phyloP scores from a whole-genome alignment of 441 rosid species.

The Pelargonium hybrid region DNA sequence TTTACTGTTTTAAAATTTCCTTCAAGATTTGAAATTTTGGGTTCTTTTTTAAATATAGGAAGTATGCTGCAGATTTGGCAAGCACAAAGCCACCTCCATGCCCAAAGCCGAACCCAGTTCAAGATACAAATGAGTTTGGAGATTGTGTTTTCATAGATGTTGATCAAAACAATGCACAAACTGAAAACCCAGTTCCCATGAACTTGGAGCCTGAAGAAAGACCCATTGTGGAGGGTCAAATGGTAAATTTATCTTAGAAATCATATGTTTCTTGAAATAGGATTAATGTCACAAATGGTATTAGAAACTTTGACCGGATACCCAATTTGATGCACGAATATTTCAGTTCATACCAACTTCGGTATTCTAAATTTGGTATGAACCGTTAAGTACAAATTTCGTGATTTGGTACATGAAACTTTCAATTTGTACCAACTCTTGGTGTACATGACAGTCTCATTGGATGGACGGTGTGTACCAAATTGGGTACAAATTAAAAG shows the following conservation, averaged over 20 bases:
- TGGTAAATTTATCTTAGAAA: slow-evolving; percentile 1
- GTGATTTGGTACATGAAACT: too few species aligned
- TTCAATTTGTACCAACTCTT: too few species aligned
- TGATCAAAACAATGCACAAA: not conserved
- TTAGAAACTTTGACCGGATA: too few species aligned
- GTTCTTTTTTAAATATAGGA: slow-evolving; percentile 11
- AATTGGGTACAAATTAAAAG: too few species aligned
- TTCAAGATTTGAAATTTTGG: not conserved
- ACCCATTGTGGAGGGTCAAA: slow-evolving; percentile 2
- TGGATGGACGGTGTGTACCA: too few species aligned
- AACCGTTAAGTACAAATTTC: too few species aligned
- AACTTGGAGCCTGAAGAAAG: slow-evolving; percentile 4
- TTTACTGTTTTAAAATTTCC: not conserved
- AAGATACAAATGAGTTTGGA: slow-evolving; percentile 11
- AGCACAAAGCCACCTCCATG: slow-evolving; percentile 6
- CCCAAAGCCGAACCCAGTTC: not conserved
- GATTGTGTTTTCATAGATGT: slow-evolving; percentile 14
- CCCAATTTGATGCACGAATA: too few species aligned
- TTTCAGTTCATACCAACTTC: too few species aligned
- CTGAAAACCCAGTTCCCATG: not conserved
- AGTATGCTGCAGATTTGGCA: slow-evolving; percentile 12
- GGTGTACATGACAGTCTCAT: too few species aligned
- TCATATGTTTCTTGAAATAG: not conserved
- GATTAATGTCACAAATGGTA: too few species aligned
- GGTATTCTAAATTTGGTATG: too few species aligned